phyloP scores from a whole-genome alignment of 129 eudicot genomes.

The Helichrysum umbraculigerum region DNA sequence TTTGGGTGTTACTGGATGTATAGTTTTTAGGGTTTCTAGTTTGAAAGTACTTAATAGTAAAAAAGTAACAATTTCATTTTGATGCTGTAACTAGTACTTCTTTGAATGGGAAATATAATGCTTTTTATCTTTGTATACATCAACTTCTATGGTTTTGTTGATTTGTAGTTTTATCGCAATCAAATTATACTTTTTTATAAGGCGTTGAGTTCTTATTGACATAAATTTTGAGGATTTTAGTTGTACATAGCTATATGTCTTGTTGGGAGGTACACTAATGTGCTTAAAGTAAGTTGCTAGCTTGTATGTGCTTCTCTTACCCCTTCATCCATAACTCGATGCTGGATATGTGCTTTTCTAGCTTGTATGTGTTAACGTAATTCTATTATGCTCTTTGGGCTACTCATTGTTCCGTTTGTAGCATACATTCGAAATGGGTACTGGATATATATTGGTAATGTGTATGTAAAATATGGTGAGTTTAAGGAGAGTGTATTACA shows the following conservation, averaged over 20 bases:
- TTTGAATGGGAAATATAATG: too few relatives aligned
- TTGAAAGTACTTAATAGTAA: neutral
- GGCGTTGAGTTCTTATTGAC: neutral
- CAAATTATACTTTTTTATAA: neutral
- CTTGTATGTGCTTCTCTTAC: neutral
- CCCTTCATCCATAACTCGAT: neutral
- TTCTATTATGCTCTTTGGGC: neutral
- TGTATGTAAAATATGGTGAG: neutral
- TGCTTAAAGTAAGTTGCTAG: neutral
- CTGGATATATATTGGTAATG: neutral
- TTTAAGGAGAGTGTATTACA: neutral
- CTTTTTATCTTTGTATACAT: too few relatives aligned
- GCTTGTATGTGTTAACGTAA: neutral
- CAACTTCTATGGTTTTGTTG: slow-evolving; percentile 3
- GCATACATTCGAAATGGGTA: neutral
- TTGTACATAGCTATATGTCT: neutral
- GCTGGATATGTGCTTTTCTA: too few relatives aligned
- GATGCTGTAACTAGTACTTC: too few relatives aligned
- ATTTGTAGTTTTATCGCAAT: neutral
- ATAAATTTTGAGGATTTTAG: slow-evolving; percentile 3
- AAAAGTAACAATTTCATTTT: too few relatives aligned
- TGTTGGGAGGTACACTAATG: slow-evolving; percentile 1
- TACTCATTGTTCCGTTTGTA: neutral
- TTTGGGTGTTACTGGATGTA: slow-evolving; percentile 24
- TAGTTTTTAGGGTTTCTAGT: slow-evolving; percentile 8